Percentiles rank a stretch among this genome's conserved stretches.
Conservation (phyloP, 345 rosid genomes). For the Citrus medica region DNA sequence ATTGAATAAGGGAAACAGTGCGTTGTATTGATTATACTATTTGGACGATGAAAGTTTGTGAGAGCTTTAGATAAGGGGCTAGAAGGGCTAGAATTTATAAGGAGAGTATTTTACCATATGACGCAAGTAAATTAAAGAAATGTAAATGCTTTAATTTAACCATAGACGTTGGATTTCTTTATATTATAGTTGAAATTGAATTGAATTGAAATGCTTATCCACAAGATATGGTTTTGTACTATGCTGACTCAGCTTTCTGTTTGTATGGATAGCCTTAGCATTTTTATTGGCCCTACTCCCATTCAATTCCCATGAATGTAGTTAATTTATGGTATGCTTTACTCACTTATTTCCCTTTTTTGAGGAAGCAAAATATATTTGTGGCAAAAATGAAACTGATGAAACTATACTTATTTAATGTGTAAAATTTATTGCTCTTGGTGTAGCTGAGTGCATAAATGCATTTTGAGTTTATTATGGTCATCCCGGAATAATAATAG, state of each 20-base stretch:
- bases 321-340: no score
- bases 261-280: slow-evolving; percentile 29
- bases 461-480: not conserved
- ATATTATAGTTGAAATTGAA: not conserved
- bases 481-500: not conserved
- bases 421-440: no score
- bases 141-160: no score
- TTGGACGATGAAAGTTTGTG: not conserved
- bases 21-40: no score
- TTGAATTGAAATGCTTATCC: slow-evolving; percentile 33
- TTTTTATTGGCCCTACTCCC: slow-evolving; percentile 10
- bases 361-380: no score
- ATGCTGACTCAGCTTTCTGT: slow-evolving; percentile 45
- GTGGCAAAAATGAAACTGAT: no score
- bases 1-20: not conserved
- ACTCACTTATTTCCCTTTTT: no score
- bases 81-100: not conserved
- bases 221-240: not conserved
- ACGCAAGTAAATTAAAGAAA: no score
- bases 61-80: not conserved
- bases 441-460: no score
- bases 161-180: no score
- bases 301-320: not conserved
- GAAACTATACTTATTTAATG: no score
- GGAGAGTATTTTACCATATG: no score